Percentiles rank a stretch among this genome's conserved stretches.
phyloP scores from a whole-genome alignment of 306 rosid species.

The Potentilla sterilis region DNA sequence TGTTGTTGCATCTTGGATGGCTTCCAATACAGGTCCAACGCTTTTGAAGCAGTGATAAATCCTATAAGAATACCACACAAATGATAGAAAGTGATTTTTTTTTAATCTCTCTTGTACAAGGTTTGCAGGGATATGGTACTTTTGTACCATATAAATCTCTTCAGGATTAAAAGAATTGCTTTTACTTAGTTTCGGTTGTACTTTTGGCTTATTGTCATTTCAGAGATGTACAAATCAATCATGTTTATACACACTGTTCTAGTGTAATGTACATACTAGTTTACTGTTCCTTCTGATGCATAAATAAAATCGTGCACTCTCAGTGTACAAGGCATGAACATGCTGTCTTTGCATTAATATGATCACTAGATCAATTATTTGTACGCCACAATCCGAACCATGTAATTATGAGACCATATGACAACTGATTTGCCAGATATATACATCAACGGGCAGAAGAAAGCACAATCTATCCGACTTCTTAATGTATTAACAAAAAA shows the following conservation, averaged over 20 bases:
- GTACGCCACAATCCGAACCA: conserved; percentile 9
- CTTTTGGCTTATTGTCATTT: not conserved
- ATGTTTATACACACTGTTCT: not conserved
- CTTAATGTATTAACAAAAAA: conserved; percentile 16
- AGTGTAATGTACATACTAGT: not conserved
- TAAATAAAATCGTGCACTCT: not conserved
- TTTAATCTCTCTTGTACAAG: not conserved
- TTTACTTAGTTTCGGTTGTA: not conserved
- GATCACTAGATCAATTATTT: not conserved
- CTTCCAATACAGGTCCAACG: conserved; percentile 69
- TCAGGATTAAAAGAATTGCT: not conserved
- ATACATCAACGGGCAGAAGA: conserved; percentile 23
- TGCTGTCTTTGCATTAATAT: conserved; percentile 2
- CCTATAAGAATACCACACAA: not conserved
- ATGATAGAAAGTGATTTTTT: not conserved
- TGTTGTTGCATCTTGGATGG: conserved; percentile 73
- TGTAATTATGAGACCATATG: conserved; percentile 1
- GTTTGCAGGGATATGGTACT: not conserved
- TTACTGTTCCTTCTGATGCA: not conserved
- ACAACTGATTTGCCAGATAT: conserved; percentile 13
- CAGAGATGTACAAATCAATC: not conserved
- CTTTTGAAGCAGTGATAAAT: conserved; percentile 44
- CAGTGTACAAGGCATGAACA: not conserved
- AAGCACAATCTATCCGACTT: conserved; percentile 5
- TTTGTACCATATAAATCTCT: too few species aligned